Conservation (phyloP, 164 flowering plant genomes). For the Platanus orientalis region DNA sequence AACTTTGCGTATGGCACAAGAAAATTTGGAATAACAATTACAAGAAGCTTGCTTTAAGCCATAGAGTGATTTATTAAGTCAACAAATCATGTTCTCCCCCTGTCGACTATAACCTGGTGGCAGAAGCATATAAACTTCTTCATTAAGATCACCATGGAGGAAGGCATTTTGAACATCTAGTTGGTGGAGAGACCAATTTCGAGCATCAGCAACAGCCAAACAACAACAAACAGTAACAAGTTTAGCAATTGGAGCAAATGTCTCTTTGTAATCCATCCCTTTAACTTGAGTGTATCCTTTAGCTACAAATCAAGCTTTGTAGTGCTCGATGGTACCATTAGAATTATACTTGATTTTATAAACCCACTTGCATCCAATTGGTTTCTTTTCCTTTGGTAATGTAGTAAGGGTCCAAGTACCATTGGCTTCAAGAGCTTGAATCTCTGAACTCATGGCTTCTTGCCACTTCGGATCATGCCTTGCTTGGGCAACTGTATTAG, state of each 20-base stretch:
- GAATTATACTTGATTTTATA: no score
- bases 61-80: no score
- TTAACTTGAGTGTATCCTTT: background rate
- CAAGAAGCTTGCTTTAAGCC: no score
- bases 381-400: no score
- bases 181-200: background rate
- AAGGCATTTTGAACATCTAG: background rate
- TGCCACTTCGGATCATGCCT: no score
- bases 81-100: background rate
- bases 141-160: background rate
- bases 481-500: no score
- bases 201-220: background rate
- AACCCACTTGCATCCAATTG: background rate
- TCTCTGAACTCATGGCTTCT: no score
- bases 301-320: background rate
- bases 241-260: background rate
- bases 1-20: background rate
- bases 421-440: no score
- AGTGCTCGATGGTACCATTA: no score
- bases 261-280: background rate
- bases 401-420: no score
- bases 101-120: background rate
- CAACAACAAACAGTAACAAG: background rate
- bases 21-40: no score
- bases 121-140: background rate